These are phyloP conservation scores for Globisporangium cylindrosporum DNA, from an alignment of 352 stramenopile genomes.

Conservation along the genomic window DNA sequence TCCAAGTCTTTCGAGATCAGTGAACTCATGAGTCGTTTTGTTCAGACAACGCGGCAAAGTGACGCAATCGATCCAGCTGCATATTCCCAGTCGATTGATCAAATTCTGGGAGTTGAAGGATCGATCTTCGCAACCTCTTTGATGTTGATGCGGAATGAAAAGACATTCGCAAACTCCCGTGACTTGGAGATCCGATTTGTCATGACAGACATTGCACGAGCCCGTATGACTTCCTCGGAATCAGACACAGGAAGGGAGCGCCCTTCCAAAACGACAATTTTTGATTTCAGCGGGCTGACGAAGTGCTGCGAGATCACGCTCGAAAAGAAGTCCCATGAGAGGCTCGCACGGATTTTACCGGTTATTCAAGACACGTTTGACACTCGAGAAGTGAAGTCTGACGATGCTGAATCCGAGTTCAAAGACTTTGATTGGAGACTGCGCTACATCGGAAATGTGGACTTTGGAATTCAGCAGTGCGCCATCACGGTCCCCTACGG, in stretches of 20 bases:
- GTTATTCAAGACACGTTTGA: conserved; percentile 40
- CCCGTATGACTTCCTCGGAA: neutral
- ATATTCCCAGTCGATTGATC: conserved; percentile 24
- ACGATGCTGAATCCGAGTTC: neutral
- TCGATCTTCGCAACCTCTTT: conserved; percentile 16
- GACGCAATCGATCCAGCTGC: conserved; percentile 9
- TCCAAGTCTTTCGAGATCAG: conserved; percentile 36
- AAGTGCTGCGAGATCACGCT: conserved; percentile 19
- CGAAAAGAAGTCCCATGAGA: conserved; percentile 6
- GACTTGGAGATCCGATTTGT: conserved; percentile 35
- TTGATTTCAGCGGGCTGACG: conserved; percentile 30
- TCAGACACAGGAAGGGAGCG: neutral
- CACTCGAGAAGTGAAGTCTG: conserved; percentile 23
- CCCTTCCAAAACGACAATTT: conserved; percentile 22
- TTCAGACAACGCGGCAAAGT: conserved; percentile 20
- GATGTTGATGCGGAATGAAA: neutral
- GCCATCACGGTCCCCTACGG: conserved; percentile 36
- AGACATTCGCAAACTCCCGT: conserved; percentile 7
- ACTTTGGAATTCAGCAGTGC: conserved; percentile 39
- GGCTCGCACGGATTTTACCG: conserved; percentile 14
- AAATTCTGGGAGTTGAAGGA: conserved; percentile 39
- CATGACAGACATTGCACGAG: conserved; percentile 37
- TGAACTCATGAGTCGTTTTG: conserved; percentile 31
- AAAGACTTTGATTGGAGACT: conserved; percentile 29
- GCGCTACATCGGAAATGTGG: conserved; percentile 48